Base-by-base conservation (phyloP, 1,284 basidiomycete species). In the Uromyces viciae-fabae region DNA sequence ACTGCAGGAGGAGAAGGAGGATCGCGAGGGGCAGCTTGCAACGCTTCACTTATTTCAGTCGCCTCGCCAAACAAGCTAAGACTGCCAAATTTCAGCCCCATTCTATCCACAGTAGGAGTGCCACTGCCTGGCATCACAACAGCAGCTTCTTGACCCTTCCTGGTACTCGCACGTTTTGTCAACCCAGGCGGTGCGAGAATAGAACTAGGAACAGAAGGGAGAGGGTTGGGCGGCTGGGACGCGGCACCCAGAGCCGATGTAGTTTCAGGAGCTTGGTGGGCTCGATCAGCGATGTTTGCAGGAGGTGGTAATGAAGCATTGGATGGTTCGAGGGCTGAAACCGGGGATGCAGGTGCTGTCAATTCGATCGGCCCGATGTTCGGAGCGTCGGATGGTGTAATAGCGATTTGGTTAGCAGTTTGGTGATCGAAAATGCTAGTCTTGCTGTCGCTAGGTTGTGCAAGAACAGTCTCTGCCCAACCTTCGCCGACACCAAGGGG, bases 41-140 rank as follows among this genome's bases (percentile, higher is more conserved):
- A n/a, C 2, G 56, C 42, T 62, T 73, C 69, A 4, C 36, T 36
- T 43, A 56, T 33, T 72, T 69, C 78, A 40, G 66, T 36, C 9
- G 68, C 66, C 7, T 79, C 76, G 19, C 66, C 76, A 52, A 80
- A 80, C 19, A 80, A 38, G 54, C 69, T 72, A 40, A 80, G 68
- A 31, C 78, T 80, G 8, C 78, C 78, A 52, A 80, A 80, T 54
- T 80, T 72, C 25, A 80, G 52, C 2, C 78, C 78, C 40, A 80
- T 80, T 31, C 78, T 60, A 42, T 80, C 78, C 28, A 80, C 60
- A 43, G 25, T 80, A 7, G 78, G 78, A 72, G 78, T 80, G 25
- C 78, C 78, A 66, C 69, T 73, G 17, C 78, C 78, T 25, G 78
- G 78, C 78, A 80, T 80, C n/a, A 80, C 78, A 64, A 80, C 78